Base-by-base conservation (phyloP, 2,329 filamentous ascomycete species). In the Aspergillus fructus region DNA sequence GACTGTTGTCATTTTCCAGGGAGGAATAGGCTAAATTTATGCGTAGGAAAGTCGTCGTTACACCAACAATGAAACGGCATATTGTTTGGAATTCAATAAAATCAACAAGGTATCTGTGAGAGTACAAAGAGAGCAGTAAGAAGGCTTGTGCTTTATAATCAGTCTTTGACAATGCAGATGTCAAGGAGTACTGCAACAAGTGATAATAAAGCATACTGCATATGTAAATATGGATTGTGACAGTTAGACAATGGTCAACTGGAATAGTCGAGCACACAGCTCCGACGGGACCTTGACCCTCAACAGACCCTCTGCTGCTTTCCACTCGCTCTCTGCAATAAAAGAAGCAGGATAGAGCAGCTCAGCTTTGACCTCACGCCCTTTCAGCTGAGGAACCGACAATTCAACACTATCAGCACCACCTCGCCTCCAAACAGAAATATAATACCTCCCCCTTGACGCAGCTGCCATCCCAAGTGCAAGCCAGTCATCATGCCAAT, bases 401-500 rank as follows among this genome's bases (percentile, higher is more conserved):
- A 64, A 17, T 8, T 43, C 30, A 17, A 55, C 7, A 0, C 34
- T 24, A 21, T 57, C 59, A 1, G 8, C 13, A 3, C 64, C 64
- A 13, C 54, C 59, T 19, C 64, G 55, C 15, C 64, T 64, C 67
- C 67, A 69, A 33, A 68, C 56, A 23, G 61, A 34, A 13, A 68
- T 13, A 50, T 66, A 65, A 15, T 42, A 2, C 46, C n/a, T 39
- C 19, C 37, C 30, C 2, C 51, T 47, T 5, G 13, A 3, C 15
- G 9, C 37, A 3, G 53, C 57, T 12, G 12, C 43, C 46, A 74
- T 53, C 1, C 71, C 72, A 0, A 74, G 45, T 2, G 66, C 59
- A 2, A 70, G 23, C 71, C 71, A 74, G 4, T 68, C 64, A 48
- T 71, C 68, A 37, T 70, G 66, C 71, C 71, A 75, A 1, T 33